Percentiles rank a stretch among this genome's conserved stretches.
These are phyloP conservation scores for Globisporangium ultimum DNA, from an alignment of 352 stramenopile genomes.

Conservation along the genomic window DNA sequence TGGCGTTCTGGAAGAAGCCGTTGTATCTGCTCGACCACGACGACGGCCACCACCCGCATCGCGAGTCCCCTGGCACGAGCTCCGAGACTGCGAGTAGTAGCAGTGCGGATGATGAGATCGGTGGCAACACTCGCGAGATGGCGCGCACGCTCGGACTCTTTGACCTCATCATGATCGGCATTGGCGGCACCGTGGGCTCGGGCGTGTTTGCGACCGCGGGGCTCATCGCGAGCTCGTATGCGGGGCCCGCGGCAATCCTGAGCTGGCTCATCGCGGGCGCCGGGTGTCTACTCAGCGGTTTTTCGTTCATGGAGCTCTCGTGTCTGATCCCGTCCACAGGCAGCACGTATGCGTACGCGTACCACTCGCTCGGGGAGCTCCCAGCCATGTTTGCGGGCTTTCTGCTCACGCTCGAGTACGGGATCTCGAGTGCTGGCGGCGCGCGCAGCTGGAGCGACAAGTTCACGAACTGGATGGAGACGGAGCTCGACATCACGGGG, in stretches of 20 bases:
- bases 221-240: conserved; percentile 61
- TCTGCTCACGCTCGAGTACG: conserved; percentile 93
- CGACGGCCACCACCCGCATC: conserved; percentile 10
- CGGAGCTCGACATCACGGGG: conserved; percentile 39
- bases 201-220: conserved; percentile 90
- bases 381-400: conserved; percentile 88
- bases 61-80: conserved; percentile 11
- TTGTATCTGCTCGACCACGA: conserved; percentile 36
- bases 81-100: conserved; percentile 13
- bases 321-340: conserved; percentile 85
- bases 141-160: conserved; percentile 80
- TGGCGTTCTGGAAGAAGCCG: conserved; percentile 80
- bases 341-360: conserved; percentile 93
- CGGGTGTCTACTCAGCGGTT: conserved; percentile 74
- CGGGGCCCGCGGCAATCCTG: conserved; percentile 74
- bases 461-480: conserved; percentile 76
- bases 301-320: conserved; percentile 92
- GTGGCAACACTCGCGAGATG: conserved; percentile 22
- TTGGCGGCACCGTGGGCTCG: conserved; percentile 92
- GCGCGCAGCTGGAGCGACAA: conserved; percentile 94
- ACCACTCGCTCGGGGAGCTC: conserved; percentile 91
- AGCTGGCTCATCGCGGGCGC: conserved; percentile 83
- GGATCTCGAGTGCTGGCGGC: conserved; percentile 86
- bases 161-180: conserved; percentile 92
- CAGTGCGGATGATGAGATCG: conserved; percentile 9